phyloP scores from a whole-genome alignment of 768 basidiomycete genomes.

The Mycena belliarum region DNA sequence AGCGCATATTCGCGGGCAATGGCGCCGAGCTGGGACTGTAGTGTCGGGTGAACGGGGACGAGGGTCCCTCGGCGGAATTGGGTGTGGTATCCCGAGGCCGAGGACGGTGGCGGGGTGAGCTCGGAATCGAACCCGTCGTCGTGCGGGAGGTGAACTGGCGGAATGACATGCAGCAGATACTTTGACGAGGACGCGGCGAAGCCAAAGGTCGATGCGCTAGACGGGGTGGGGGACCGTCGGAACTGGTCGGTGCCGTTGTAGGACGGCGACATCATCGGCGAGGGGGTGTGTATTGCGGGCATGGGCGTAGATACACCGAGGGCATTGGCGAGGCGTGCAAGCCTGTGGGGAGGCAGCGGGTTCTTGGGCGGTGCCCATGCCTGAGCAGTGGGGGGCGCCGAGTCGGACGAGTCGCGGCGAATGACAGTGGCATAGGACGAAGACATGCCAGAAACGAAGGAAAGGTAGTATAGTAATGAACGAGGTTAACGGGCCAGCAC shows the following conservation, averaged over 20 bases:
- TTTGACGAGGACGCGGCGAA: slow-evolving; percentile 54
- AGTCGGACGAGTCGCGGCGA: slow-evolving; percentile 21
- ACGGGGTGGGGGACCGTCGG: slow-evolving; percentile 55
- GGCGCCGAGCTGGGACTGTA: slow-evolving; percentile 79
- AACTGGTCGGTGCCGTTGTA: slow-evolving; percentile 41
- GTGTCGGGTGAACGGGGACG: slow-evolving; percentile 79
- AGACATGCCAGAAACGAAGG: background rate
- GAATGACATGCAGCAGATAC: slow-evolving; percentile 82
- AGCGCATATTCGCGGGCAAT: slow-evolving; percentile 94
- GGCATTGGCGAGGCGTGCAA: slow-evolving; percentile 84
- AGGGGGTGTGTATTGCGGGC: slow-evolving; percentile 46
- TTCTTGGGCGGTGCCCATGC: slow-evolving; percentile 68
- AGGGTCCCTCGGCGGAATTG: slow-evolving; percentile 85
- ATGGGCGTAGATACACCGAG: slow-evolving; percentile 78
- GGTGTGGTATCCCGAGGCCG: slow-evolving; percentile 73
- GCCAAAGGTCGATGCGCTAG: slow-evolving; percentile 42
- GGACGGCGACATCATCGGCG: slow-evolving; percentile 35
- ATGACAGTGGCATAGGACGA: slow-evolving; percentile 13
- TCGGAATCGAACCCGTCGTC: slow-evolving; percentile 48
- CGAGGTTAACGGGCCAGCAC: too few relatives aligned
- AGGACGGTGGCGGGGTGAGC: slow-evolving; percentile 51
- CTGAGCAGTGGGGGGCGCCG: slow-evolving; percentile 31
- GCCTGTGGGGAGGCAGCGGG: slow-evolving; percentile 72
- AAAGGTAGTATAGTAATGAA: too few relatives aligned
- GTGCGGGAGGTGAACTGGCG: slow-evolving; percentile 72